A percentile compares a stretch with the other conserved stretches of the same genome.
phyloP scores from a whole-genome alignment of 139 green algal genomes.

The Spirogloea muscicola region DNA sequence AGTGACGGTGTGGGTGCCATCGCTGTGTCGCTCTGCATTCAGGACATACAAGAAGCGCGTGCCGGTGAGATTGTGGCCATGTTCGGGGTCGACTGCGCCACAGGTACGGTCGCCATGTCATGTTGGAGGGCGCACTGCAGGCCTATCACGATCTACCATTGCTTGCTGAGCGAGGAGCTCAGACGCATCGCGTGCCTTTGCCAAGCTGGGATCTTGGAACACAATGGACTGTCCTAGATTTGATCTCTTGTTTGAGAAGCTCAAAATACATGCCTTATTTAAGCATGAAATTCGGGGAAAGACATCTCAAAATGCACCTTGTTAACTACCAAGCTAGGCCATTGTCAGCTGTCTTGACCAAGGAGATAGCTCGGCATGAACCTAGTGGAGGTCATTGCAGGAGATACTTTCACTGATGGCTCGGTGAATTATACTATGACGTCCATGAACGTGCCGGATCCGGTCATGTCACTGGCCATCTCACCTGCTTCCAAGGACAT shows the following conservation, averaged over 20 bases:
- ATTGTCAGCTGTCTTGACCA: too few species aligned
- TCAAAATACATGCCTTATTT: neutral
- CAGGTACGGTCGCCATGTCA: constrained; percentile 8
- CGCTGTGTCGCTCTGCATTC: neutral
- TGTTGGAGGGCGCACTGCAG: neutral
- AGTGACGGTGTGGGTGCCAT: neutral
- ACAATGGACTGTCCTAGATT: neutral
- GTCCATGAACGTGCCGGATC: constrained; percentile 84
- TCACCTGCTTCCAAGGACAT: constrained; percentile 47
- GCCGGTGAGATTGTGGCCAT: constrained; percentile 66
- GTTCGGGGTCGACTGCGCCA: constrained; percentile 97
- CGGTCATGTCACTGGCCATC: constrained; percentile 90
- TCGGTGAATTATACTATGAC: constrained; percentile 69
- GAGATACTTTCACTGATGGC: constrained; percentile 44
- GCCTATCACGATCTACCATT: too few species aligned
- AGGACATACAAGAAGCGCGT: neutral
- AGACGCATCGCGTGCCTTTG: neutral
- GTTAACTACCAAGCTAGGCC: too few species aligned
- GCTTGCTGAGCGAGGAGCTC: neutral
- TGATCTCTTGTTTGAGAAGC: neutral
- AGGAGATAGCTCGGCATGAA: too few species aligned
- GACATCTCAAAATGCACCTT: neutral
- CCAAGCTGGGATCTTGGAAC: neutral
- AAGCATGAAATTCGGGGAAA: neutral
- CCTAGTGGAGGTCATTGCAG: too few species aligned